Conservation (phyloP, 208 protist species). For the Phytomonas francai region DNA sequence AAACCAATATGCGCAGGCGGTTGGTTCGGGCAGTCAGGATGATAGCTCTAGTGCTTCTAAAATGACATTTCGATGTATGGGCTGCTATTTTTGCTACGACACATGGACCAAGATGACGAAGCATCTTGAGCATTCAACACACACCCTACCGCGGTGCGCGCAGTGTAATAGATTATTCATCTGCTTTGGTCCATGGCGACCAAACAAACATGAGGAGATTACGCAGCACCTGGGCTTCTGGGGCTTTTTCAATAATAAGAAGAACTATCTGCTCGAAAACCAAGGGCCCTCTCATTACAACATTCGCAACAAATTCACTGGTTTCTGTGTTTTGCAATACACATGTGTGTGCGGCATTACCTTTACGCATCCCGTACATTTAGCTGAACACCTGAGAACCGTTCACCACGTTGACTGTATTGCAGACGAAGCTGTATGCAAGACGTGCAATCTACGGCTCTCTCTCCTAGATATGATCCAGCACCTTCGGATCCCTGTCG, state of each 20-base stretch:
- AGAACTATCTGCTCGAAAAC: conserved; percentile 43
- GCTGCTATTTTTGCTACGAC: conserved; percentile 41
- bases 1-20: conserved; percentile 1
- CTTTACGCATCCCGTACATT: conserved; percentile 39
- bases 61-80: conserved; percentile 44
- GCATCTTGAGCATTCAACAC: conserved; percentile 44
- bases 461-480: conserved; percentile 28
- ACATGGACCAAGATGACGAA: conserved; percentile 65
- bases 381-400: conserved; percentile 49
- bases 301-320: conserved; percentile 29
- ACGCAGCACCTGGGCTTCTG: conserved; percentile 48
- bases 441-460: conserved; percentile 23
- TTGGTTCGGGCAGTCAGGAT: not conserved
- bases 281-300: conserved; percentile 21
- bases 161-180: conserved; percentile 39
- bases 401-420: conserved; percentile 41
- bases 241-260: conserved; percentile 47
- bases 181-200: conserved; percentile 48
- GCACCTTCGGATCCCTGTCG: conserved; percentile 31
- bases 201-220: conserved; percentile 38
- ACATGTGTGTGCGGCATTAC: conserved; percentile 53
- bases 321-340: conserved; percentile 45
- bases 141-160: conserved; percentile 51
- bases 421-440: conserved; percentile 26
- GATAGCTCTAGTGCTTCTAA: not conserved